phyloP scores from a whole-genome alignment of 805 yeast species.

The Candida takata region DNA sequence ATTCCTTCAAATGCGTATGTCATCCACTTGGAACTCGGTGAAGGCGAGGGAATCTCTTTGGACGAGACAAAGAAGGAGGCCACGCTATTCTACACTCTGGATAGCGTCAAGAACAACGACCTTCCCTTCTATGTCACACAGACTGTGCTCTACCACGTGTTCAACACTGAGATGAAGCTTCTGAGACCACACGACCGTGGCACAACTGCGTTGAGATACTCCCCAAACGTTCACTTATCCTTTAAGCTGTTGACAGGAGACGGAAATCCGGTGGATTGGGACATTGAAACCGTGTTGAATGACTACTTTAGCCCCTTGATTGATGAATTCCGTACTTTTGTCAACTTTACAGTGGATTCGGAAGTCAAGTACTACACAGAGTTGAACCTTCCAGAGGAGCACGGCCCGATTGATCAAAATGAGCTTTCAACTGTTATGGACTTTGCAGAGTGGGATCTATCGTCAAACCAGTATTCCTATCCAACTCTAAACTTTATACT shows the following conservation, averaged over 20 bases:
- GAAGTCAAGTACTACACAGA: slow-evolving; percentile 61
- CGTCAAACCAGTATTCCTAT: slow-evolving; percentile 45
- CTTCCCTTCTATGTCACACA: slow-evolving; percentile 58
- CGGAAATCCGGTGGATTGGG: slow-evolving; percentile 67
- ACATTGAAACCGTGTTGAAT: slow-evolving; percentile 48
- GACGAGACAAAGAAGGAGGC: slow-evolving; percentile 35
- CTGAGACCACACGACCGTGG: slow-evolving; percentile 7
- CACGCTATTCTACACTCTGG: slow-evolving; percentile 33
- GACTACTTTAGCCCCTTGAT: slow-evolving; percentile 50
- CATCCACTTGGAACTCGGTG: slow-evolving; percentile 32
- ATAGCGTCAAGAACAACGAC: slow-evolving; percentile 46
- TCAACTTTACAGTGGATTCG: slow-evolving; percentile 71
- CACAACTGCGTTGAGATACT: slow-evolving; percentile 28
- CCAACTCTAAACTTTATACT: slow-evolving; percentile 69
- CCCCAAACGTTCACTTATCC: slow-evolving; percentile 68
- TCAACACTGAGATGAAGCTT: slow-evolving; percentile 33
- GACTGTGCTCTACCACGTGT: slow-evolving; percentile 39
- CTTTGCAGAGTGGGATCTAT: slow-evolving; percentile 76
- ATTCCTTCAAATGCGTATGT: slow-evolving; percentile 25
- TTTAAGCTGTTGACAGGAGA: slow-evolving; percentile 69
- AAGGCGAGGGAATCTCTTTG: slow-evolving; percentile 37
- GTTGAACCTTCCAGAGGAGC: slow-evolving; percentile 23
- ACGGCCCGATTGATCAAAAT: slow-evolving; percentile 25
- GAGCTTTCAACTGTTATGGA: slow-evolving; percentile 75
- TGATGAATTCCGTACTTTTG: slow-evolving; percentile 41